A percentile compares a stretch with the other conserved stretches of the same genome.
These are phyloP conservation scores for Chimonanthus salicifolius DNA, from an alignment of 164 flowering plant species.

Conservation along the genomic window DNA sequence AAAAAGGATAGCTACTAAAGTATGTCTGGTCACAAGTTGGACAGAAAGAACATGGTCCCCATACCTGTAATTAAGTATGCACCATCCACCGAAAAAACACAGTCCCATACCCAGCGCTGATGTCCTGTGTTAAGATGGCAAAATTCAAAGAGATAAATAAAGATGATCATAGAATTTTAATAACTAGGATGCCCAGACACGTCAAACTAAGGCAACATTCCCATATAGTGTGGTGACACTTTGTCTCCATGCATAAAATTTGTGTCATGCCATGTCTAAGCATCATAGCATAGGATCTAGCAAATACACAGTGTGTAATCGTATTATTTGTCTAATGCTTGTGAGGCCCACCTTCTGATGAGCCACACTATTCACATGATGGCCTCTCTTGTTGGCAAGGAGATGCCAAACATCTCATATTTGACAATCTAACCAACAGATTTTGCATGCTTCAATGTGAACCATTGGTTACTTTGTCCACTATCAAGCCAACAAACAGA, in stretches of 20 bases:
- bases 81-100: conserved; percentile 94
- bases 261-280: too few species aligned
- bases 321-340: too few species aligned
- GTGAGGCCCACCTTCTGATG: too few species aligned
- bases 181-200: too few species aligned
- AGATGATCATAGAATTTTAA: background rate
- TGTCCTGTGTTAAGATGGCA: conserved; percentile 45
- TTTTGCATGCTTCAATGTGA: too few species aligned
- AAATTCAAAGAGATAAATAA: background rate
- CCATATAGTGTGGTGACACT: too few species aligned
- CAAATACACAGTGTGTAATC: too few species aligned
- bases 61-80: conserved; percentile 95
- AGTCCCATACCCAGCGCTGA: conserved; percentile 99
- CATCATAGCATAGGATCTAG: too few species aligned
- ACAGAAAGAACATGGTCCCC: background rate
- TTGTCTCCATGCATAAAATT: too few species aligned
- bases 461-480: background rate
- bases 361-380: too few species aligned
- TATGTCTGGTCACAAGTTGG: too few species aligned
- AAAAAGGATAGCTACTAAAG: background rate
- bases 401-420: background rate
- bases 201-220: too few species aligned
- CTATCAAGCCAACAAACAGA: background rate
- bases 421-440: background rate
- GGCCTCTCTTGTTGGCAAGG: background rate